Percentiles rank a stretch among this genome's conserved stretches.
phyloP scores from a whole-genome alignment of 805 yeast genomes.

The Limtongia smithiae region DNA sequence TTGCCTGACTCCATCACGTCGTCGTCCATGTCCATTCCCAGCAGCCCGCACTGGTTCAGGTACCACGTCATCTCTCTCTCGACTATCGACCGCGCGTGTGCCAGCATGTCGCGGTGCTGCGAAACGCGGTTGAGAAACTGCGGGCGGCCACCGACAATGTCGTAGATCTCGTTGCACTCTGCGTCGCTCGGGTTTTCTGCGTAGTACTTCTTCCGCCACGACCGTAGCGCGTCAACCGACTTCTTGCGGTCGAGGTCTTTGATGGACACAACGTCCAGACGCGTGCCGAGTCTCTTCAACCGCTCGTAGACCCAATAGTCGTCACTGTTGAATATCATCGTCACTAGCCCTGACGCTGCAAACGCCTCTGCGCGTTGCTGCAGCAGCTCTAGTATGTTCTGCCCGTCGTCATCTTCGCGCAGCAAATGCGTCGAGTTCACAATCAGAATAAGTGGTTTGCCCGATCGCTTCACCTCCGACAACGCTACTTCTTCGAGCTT shows the following conservation, averaged over 20 bases:
- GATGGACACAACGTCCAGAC: constrained; percentile 68
- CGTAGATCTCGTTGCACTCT: constrained; percentile 54
- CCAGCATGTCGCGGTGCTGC: constrained; percentile 48
- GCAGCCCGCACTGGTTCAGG: constrained; percentile 71
- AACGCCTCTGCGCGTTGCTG: constrained; percentile 81
- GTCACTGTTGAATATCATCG: constrained; percentile 72
- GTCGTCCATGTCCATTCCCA: constrained; percentile 80
- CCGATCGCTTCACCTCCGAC: constrained; percentile 37
- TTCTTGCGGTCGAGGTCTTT: constrained; percentile 54
- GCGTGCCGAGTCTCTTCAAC: constrained; percentile 64
- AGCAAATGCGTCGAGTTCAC: constrained; percentile 75
- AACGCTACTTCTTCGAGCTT: constrained; percentile 72
- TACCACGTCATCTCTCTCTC: constrained; percentile 85
- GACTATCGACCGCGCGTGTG: constrained; percentile 43
- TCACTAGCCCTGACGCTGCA: constrained; percentile 67
- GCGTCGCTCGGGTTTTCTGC: constrained; percentile 40
- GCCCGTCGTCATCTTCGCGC: constrained; percentile 70
- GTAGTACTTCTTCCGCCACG: constrained; percentile 43
- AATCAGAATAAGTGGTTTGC: constrained; percentile 61
- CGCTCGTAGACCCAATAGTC: constrained; percentile 87
- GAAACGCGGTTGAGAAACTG: constrained; percentile 75
- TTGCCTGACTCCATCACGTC: constrained; percentile 74
- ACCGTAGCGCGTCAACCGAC: constrained; percentile 50
- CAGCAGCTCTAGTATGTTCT: constrained; percentile 62
- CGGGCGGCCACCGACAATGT: constrained; percentile 77